Evolutionary conservation across 2,329 filamentous ascomycete genomes (phyloP), one percentile per base, ranked within the genome.

Genomic region (Talaromyces sp.): DNA sequence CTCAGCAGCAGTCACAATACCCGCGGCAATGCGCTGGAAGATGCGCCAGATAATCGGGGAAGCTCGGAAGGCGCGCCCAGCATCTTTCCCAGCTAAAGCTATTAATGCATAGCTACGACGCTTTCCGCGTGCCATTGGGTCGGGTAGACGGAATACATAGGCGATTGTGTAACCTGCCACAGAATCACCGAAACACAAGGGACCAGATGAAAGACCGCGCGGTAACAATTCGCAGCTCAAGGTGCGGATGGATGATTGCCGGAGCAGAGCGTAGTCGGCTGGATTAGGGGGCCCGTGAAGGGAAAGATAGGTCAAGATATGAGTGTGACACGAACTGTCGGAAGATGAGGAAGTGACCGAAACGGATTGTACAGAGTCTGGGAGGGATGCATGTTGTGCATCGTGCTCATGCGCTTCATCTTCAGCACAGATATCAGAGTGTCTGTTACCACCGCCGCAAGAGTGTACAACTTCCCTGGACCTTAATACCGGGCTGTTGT

Each of bases 241-340:
- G 0, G 82, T 82, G 60, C 81, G 80, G 63, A 84, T 82, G 55
- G 79, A 82, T 22, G 81, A 81, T 37, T 80, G 79, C 59, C 82
- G 79, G 21, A 84, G 73, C 10, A 81, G 73, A 3, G 81, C 79
- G 67, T 82, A 84, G 43, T 79, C 77, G 6, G 75, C 73, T 10
- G 80, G 78, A 35, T 80, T 79, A 19, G 78, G 75, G 6, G 82
- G 82, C 28, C 81, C 80, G 56, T 79, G 80, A 35, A 81, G 78
- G n/a, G 82, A 82, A 45, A 84, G 74, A 66, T 84, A 84, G 61
- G 79, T 83, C 52, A 84, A 67, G 19, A 80, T 80, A 62, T 84
- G 82, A 9, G 79, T 78, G 63, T 84, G 82, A 61, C 76, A 77
- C 57, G 74, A 78, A 53, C 74, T 66, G 56, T 74, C 72, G 21